Conservation (phyloP, 768 basidiomycete genomes). For the Pleurotus giganteus region DNA sequence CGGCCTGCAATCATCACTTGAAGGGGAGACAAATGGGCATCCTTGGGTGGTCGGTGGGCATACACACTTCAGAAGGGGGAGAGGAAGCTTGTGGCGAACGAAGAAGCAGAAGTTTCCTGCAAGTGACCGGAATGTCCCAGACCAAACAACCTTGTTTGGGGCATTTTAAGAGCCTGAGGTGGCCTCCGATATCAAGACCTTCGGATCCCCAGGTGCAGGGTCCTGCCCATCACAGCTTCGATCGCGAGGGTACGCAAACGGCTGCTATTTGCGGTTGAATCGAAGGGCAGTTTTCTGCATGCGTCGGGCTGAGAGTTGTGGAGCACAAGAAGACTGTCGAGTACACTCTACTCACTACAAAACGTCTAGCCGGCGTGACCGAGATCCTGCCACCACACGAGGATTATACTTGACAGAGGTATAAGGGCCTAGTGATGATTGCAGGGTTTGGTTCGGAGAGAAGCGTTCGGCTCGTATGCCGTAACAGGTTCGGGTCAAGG, state of each 20-base stretch:
- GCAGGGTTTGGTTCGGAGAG: not conserved
- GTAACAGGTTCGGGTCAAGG: too few relatives aligned
- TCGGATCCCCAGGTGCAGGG: not conserved
- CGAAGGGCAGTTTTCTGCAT: not conserved
- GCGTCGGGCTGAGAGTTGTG: not conserved
- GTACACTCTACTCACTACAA: conserved; percentile 1
- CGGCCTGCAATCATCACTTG: not conserved
- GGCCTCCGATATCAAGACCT: not conserved
- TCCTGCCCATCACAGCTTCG: not conserved
- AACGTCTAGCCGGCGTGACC: conserved; percentile 3
- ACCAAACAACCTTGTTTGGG: not conserved
- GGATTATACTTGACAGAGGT: not conserved
- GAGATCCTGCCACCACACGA: not conserved
- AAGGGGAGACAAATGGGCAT: not conserved
- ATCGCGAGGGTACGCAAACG: not conserved
- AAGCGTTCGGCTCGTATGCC: not conserved
- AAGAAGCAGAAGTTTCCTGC: not conserved
- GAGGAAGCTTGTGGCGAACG: conserved; percentile 3
- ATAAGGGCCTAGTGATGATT: not conserved
- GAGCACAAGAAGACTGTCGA: conserved; percentile 3
- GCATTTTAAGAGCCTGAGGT: not conserved
- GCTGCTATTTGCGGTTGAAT: not conserved
- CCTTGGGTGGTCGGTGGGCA: not conserved
- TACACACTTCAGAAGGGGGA: not conserved
- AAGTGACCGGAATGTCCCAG: not conserved